Conservation (phyloP, 2,329 filamentous ascomycete species). For the Didymella pomorum region DNA sequence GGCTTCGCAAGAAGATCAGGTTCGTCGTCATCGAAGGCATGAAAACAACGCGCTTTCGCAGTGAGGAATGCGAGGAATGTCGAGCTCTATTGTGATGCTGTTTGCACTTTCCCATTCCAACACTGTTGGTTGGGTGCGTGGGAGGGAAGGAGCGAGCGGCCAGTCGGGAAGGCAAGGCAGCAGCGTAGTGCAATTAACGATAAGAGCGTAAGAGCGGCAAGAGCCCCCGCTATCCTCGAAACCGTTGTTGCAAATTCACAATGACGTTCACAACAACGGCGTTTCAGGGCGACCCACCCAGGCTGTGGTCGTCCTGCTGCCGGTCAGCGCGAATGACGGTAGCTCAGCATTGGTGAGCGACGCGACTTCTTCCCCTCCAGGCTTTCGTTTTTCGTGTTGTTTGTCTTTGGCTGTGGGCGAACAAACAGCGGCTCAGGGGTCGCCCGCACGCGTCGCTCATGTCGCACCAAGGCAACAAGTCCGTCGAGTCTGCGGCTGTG, state of each 20-base stretch:
- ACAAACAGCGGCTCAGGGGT: constrained; percentile 2
- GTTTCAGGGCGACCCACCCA: constrained; percentile 18
- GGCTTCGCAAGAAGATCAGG: constrained; percentile 30
- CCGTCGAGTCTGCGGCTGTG: constrained; percentile 11
- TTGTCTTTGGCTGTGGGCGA: not conserved
- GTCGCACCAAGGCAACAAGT: constrained; percentile 14
- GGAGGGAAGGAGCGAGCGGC: not conserved
- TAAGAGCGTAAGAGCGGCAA: constrained; percentile 27
- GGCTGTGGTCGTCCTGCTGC: not conserved
- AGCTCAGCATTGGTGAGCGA: not conserved
- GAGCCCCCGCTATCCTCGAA: constrained; percentile 30
- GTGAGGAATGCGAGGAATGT: constrained; percentile 19
- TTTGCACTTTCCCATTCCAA: constrained; percentile 4
- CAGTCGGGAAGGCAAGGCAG: constrained; percentile 1
- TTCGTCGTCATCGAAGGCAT: constrained; percentile 24
- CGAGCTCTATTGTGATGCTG: not conserved
- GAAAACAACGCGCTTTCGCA: constrained; percentile 18
- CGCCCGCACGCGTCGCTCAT: not conserved
- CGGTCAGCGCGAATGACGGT: constrained; percentile 1
- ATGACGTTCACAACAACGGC: constrained; percentile 26
- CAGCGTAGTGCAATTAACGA: constrained; percentile 3
- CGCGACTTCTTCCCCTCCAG: not conserved
- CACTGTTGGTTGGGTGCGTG: not conserved
- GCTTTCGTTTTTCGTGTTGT: not conserved
- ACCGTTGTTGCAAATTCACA: constrained; percentile 11